Conservation (phyloP, 805 yeast genomes). For the Yamadazyma kitorensis region DNA sequence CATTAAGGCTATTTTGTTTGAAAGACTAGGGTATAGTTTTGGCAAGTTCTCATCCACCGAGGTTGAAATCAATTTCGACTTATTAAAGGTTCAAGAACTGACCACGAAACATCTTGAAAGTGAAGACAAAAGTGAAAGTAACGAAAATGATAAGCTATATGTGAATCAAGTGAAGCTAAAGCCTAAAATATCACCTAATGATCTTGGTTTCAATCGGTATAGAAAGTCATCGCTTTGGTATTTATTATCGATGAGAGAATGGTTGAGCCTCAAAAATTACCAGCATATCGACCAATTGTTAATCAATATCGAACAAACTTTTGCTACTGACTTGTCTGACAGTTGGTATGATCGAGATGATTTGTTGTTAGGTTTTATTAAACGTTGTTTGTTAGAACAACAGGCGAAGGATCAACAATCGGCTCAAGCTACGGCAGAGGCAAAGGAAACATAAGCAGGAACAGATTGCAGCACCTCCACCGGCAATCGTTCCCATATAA, state of each 20-base stretch:
- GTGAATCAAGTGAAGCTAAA: conserved; percentile 33
- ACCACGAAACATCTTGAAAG: conserved; percentile 1
- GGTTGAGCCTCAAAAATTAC: conserved; percentile 39
- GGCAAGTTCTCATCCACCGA: conserved; percentile 39
- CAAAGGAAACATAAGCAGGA: too few species aligned
- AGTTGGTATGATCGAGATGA: conserved; percentile 36
- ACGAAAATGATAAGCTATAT: conserved; percentile 31
- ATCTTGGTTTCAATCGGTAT: conserved; percentile 55
- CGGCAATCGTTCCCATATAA: too few species aligned
- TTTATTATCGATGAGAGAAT: conserved; percentile 68
- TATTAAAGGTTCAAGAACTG: too few species aligned
- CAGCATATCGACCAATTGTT: conserved; percentile 26
- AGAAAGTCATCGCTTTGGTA: conserved; percentile 80
- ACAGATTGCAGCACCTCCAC: conserved; percentile 1
- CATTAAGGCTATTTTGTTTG: conserved; percentile 44
- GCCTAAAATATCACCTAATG: conserved; percentile 33
- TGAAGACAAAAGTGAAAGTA: conserved; percentile 1
- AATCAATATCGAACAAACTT: conserved; percentile 24
- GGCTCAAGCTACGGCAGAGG: too few species aligned
- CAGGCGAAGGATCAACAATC: too few species aligned
- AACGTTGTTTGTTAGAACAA: conserved; percentile 8
- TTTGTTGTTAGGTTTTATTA: conserved; percentile 23
- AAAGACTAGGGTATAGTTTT: conserved; percentile 41
- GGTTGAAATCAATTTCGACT: conserved; percentile 22
- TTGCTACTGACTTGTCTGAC: conserved; percentile 15